Evolutionary conservation across 1,139 yeast genomes (phyloP).

Genomic region (Suhomyces bokatorum): DNA sequence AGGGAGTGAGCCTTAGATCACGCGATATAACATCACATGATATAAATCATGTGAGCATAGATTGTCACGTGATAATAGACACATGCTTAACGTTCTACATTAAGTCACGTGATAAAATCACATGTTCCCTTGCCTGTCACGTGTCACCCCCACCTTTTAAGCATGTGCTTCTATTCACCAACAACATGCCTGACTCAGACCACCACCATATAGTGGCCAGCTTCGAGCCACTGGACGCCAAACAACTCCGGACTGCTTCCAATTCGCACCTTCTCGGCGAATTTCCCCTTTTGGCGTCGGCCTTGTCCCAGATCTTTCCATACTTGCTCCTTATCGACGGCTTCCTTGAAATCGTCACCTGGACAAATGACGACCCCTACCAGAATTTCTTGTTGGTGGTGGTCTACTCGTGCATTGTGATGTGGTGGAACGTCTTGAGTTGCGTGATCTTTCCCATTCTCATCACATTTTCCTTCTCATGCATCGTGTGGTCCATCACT

Average conservation of each 20-base stretch:
- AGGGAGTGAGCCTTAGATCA: too few relatives aligned
- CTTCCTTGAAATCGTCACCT: slow-evolving; percentile 47
- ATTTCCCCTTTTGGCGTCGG: slow-evolving; percentile 47
- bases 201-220: slow-evolving; percentile 25
- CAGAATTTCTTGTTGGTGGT: slow-evolving; percentile 48
- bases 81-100: too few relatives aligned
- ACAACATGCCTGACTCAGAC: slow-evolving; percentile 16
- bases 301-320: slow-evolving; percentile 51
- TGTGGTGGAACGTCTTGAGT: slow-evolving; percentile 46
- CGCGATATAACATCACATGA: too few relatives aligned
- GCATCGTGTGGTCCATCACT: slow-evolving; percentile 48
- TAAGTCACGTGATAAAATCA: too few relatives aligned
- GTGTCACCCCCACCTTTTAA: slow-evolving; percentile 15
- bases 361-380: slow-evolving; percentile 58
- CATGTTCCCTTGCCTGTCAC: too few relatives aligned
- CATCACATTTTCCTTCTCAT: slow-evolving; percentile 36
- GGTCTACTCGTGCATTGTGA: slow-evolving; percentile 39
- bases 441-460: slow-evolving; percentile 41
- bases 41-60: too few relatives aligned
- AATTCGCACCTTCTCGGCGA: slow-evolving; percentile 37
- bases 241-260: slow-evolving; percentile 30
- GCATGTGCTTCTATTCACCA: slow-evolving; percentile 8
- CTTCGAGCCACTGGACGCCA: slow-evolving; percentile 41
- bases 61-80: too few relatives aligned
- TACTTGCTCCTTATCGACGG: slow-evolving; percentile 47